These are phyloP conservation scores for Candida anutae DNA, from an alignment of 1,139 yeast species.

Conservation along the genomic window DNA sequence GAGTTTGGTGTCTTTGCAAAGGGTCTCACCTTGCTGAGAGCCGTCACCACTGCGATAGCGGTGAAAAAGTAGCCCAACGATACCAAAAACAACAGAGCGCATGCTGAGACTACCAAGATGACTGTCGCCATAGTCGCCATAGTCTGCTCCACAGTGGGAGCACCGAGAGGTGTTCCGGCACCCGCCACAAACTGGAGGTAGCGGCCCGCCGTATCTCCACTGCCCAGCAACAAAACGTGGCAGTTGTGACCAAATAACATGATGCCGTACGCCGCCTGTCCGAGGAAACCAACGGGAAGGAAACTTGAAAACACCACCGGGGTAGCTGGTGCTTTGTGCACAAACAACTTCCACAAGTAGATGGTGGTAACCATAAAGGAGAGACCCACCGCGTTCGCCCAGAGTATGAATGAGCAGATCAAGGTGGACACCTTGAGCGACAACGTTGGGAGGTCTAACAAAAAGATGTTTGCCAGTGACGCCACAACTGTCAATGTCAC, in stretches of 20 bases:
- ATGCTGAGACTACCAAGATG: slow-evolving; percentile 17
- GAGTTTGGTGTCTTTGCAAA: slow-evolving; percentile 13
- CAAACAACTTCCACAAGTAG: slow-evolving; percentile 50
- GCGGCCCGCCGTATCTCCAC: slow-evolving; percentile 5
- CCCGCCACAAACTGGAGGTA: slow-evolving; percentile 5
- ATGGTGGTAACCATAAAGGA: slow-evolving; percentile 49
- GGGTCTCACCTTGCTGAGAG: slow-evolving; percentile 13
- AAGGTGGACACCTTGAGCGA: slow-evolving; percentile 44
- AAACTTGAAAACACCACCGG: slow-evolving; percentile 44
- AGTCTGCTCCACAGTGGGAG: no score
- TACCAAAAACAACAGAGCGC: slow-evolving; percentile 10
- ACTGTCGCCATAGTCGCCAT: slow-evolving; percentile 10
- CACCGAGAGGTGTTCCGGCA: no score
- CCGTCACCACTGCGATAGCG: slow-evolving; percentile 11
- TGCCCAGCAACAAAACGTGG: slow-evolving; percentile 8
- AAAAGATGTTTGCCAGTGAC: slow-evolving; percentile 55
- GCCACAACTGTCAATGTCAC: slow-evolving; percentile 73
- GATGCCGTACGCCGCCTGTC: slow-evolving; percentile 74
- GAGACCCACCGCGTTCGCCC: slow-evolving; percentile 61
- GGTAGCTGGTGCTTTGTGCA: slow-evolving; percentile 50
- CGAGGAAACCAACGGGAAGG: slow-evolving; percentile 57
- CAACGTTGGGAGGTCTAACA: slow-evolving; percentile 29
- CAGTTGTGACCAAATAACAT: slow-evolving; percentile 45
- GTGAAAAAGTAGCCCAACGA: slow-evolving; percentile 19
- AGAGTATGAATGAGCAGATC: slow-evolving; percentile 47